Percentiles rank a stretch among this genome's conserved stretches.
Conservation (phyloP, 306 rosid genomes). For the Dryas alaskensis region DNA sequence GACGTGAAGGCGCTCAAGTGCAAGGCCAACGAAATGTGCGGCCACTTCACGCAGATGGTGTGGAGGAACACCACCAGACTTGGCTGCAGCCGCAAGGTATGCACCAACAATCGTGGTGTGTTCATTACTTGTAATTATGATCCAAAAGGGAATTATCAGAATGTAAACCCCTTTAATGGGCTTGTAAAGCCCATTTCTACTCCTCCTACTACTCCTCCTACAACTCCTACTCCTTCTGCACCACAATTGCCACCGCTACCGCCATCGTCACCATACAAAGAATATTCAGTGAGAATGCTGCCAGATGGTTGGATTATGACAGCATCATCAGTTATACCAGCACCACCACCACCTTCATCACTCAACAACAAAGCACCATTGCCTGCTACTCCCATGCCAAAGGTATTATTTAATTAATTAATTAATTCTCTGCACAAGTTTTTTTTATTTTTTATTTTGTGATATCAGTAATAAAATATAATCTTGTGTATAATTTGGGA, state of each 20-base stretch:
- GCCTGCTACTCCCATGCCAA: too few species aligned
- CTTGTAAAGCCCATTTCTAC: background rate
- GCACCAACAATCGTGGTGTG: conserved; percentile 12
- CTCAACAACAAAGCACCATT: too few species aligned
- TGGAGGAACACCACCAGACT: conserved; percentile 46
- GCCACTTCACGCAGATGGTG: conserved; percentile 69
- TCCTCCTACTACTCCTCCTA: background rate
- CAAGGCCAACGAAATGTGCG: conserved; percentile 28
- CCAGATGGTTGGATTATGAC: too few species aligned
- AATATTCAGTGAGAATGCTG: too few species aligned
- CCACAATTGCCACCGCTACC: background rate
- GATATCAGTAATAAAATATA: too few species aligned
- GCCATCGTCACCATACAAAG: background rate
- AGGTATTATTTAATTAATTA: too few species aligned
- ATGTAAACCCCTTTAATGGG: conserved; percentile 46
- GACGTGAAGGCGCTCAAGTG: conserved; percentile 29
- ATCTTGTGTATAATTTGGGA: too few species aligned
- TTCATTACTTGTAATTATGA: conserved; percentile 56
- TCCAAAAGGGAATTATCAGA: conserved; percentile 51
- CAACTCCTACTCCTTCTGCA: background rate
- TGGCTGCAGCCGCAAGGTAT: conserved; percentile 47
- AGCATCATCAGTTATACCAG: background rate
- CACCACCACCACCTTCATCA: background rate
- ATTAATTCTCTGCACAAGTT: too few species aligned
- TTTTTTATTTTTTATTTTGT: too few species aligned